Evolutionary conservation across 2,329 filamentous ascomycete species (phyloP), one percentile per base, ranked within the genome.

Genomic region (Endothia cerciana): DNA sequence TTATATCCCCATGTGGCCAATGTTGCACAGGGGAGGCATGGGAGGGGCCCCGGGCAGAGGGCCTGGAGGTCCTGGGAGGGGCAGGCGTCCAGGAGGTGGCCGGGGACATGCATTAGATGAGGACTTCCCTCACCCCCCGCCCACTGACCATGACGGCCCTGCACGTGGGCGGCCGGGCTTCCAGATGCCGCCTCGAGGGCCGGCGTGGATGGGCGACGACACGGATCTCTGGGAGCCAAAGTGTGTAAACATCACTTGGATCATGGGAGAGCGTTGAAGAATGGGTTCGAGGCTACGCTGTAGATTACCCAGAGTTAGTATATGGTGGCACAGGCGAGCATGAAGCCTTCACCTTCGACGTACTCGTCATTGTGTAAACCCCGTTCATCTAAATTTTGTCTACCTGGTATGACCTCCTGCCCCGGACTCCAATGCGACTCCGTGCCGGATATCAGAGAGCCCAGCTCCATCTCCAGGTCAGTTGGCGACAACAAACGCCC

Each of bases 1-100:
- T 69, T 83, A 77, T 66, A 82, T 84, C 47, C 81, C 82, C 1
- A 84, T 84, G 78, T 84, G 82, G 82, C 82, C 82, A 1, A 67
- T 82, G 67, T 66, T 74, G 56, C 67, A 40, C 41, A 67, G 60
- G 4, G 55, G 60, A 51, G 40, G 49, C 49, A 58, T 28, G 40
- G 43, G 11, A 41, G 67, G 40, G 60, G 62, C 15, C 45, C 69
- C 36, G 30, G 66, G 57, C 63, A 62, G 64, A 69, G 70, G 47
- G 1, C 47, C 63, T 41, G 33, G 25, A 25, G 55, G 62, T n/a
- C 55, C 41, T 51, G 53, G 53, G 15, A 49, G 43, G 40, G 62
- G 43, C 28, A 17, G 61, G 55, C 36, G 41, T 4, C 61, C 65
- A 22, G 53, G 55, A 10, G 64, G 64, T 58, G 47, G 63, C 53